Conservation (phyloP, 2,329 filamentous ascomycete genomes). For the Cordyceps pruinosa region DNA sequence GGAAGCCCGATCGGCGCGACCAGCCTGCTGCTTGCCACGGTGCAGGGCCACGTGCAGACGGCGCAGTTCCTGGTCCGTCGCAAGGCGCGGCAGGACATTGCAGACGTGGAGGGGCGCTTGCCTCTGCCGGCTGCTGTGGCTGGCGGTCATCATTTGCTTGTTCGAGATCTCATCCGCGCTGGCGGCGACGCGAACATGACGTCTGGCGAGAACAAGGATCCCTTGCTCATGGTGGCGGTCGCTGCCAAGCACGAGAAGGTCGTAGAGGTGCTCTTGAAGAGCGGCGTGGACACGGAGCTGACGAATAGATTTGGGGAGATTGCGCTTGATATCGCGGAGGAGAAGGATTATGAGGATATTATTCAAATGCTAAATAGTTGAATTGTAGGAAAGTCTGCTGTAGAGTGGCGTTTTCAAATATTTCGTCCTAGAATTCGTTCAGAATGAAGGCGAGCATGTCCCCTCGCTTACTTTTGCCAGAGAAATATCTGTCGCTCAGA, state of each 20-base stretch:
- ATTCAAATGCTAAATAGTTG: neutral
- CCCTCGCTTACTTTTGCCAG: neutral
- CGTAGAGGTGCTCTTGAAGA: constrained; percentile 4
- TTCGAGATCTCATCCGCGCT: neutral
- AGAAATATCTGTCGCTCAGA: neutral
- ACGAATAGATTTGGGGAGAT: constrained; percentile 9
- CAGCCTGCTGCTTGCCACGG: neutral
- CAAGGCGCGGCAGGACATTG: neutral
- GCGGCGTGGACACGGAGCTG: neutral
- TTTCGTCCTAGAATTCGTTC: too few relatives aligned
- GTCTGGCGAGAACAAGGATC: neutral
- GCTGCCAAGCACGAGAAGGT: constrained; percentile 7
- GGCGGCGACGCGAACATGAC: constrained; percentile 2
- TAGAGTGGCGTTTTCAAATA: neutral
- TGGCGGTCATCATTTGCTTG: constrained; percentile 1
- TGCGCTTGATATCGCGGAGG: constrained; percentile 5
- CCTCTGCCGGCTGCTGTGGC: neutral
- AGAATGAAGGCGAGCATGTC: too few relatives aligned
- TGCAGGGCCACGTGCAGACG: neutral
- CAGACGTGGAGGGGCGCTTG: neutral
- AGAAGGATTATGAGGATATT: neutral
- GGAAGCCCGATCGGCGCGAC: neutral
- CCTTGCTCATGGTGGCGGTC: neutral
- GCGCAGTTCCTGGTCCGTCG: constrained; percentile 8
- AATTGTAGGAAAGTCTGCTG: neutral